Evolutionary conservation across 2,329 filamentous ascomycete species (phyloP).

Genomic region (Elsinoe australis): DNA sequence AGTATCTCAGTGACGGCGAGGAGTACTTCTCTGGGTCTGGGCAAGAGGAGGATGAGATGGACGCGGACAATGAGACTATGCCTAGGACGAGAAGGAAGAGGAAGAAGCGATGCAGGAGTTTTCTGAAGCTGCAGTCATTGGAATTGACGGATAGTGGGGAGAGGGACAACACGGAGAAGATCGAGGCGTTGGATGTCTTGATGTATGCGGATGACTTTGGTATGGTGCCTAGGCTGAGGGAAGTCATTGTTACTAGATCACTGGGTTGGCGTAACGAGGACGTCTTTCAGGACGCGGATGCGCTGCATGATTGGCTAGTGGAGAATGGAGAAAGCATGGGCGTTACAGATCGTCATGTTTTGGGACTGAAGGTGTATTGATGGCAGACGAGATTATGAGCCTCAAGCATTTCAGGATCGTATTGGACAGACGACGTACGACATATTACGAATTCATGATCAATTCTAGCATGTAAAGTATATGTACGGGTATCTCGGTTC

Average conservation of each 20-base stretch:
- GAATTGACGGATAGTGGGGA: constrained; percentile 13
- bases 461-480: too few relatives aligned
- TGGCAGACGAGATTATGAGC: neutral
- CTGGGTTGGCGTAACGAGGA: constrained; percentile 34
- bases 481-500: constrained; percentile 7
- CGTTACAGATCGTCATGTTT: neutral
- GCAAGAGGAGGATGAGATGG: constrained; percentile 33
- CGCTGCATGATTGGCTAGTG: constrained; percentile 34
- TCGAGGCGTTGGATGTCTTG: constrained; percentile 3
- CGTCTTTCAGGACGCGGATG: constrained; percentile 32
- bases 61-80: constrained; percentile 35
- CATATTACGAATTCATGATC: neutral
- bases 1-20: constrained; percentile 2
- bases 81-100: constrained; percentile 24
- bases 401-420: neutral
- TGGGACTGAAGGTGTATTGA: neutral
- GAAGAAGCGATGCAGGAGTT: constrained; percentile 34
- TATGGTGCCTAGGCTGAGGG: constrained; percentile 33
- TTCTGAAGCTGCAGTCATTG: constrained; percentile 27
- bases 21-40: constrained; percentile 20
- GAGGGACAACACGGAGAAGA: constrained; percentile 8
- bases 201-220: constrained; percentile 36
- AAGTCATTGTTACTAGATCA: constrained; percentile 33
- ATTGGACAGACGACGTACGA: neutral
- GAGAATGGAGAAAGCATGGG: constrained; percentile 31